Conservation (phyloP, 805 yeast genomes). For the Monosporozyma aquatica region DNA sequence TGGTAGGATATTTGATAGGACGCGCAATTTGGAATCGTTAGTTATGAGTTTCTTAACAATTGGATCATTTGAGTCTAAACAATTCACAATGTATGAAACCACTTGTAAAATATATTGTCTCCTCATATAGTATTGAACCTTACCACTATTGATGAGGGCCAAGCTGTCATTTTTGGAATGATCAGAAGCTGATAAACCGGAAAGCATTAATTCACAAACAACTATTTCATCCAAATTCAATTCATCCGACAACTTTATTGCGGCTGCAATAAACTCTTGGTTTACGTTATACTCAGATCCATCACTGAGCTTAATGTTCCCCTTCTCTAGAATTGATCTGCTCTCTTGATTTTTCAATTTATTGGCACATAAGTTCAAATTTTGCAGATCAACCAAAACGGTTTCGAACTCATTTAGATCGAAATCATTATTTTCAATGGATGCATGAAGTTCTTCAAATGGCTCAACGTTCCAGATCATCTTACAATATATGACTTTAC, state of each 20-base stretch:
- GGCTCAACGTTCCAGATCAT: slow-evolving; percentile 24
- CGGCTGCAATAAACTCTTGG: slow-evolving; percentile 51
- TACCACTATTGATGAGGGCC: slow-evolving; percentile 48
- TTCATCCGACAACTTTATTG: slow-evolving; percentile 51
- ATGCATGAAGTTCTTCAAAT: slow-evolving; percentile 40
- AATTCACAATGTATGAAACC: slow-evolving; percentile 35
- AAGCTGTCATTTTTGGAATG: slow-evolving; percentile 10
- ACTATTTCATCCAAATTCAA: slow-evolving; percentile 69
- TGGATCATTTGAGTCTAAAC: slow-evolving; percentile 12
- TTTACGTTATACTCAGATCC: slow-evolving; percentile 46
- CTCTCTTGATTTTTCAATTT: slow-evolving; percentile 37
- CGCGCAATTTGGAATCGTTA: slow-evolving; percentile 8
- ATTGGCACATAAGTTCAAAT: slow-evolving; percentile 34
- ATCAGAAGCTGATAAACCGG: slow-evolving; percentile 23
- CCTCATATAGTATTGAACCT: slow-evolving; percentile 58
- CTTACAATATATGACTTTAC: neutral
- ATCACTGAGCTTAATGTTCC: slow-evolving; percentile 42
- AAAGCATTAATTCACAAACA: slow-evolving; percentile 58
- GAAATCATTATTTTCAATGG: slow-evolving; percentile 31
- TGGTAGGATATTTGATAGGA: slow-evolving; percentile 38
- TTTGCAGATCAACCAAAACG: slow-evolving; percentile 39
- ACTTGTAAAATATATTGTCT: slow-evolving; percentile 67
- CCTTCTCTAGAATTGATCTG: slow-evolving; percentile 38
- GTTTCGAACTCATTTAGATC: slow-evolving; percentile 21
- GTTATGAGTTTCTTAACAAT: slow-evolving; percentile 11